Evolutionary conservation across 1,284 basidiomycete genomes (phyloP), one percentile per base, ranked within the genome.

Genomic region (Pseudozyma sp.): DNA sequence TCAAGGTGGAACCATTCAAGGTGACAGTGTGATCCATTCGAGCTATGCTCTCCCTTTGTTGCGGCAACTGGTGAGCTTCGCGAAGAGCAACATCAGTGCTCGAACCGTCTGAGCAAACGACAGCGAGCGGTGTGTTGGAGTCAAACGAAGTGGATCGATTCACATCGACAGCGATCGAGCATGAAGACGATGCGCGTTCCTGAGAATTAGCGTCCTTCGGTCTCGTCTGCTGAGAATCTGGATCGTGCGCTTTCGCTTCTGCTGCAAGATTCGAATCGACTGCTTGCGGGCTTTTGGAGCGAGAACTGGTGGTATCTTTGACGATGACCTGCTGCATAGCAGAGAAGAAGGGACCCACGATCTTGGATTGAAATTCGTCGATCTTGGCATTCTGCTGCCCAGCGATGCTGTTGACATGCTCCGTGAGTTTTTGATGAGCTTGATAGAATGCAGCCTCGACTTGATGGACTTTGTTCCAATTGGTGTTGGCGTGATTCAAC

Each of bases 381-480:
- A 59, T 55, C 43, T 51, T 19, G 0, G 3, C 19, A 7, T 31
- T 37, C 40, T 66, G 61, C 24, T 57, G 46, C 5, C 19, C 11
- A 0, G 55, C 7, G 4, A 37, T 9, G 19, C 59, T 17, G 2
- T 11, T 55, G 17, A 53, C 33, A 0, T n/a, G 29, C 7, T 66
- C 53, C 6, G 24, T 39, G 19, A 66, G 56, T 43, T 59, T 56
- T 17, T 19, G 35, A 33, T 66, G 56, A 43, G 56, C 63, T 0
- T 13, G 35, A 7, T 37, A 7, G 2, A 55, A n/a, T 7, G 39
- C 56, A 0, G 13, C n/a, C 31, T 66, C 52, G 35, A 66, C 43
- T 7, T 59, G 51, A 14, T 24, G 0, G 14, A 54, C 14, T 9
- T 35, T 16, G 19, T 51, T 47, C 2, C 24, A 39, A 6, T 35